Evolutionary conservation across 2,329 filamentous ascomycete genomes (phyloP).

Genomic region (Canariomyces notabilis): DNA sequence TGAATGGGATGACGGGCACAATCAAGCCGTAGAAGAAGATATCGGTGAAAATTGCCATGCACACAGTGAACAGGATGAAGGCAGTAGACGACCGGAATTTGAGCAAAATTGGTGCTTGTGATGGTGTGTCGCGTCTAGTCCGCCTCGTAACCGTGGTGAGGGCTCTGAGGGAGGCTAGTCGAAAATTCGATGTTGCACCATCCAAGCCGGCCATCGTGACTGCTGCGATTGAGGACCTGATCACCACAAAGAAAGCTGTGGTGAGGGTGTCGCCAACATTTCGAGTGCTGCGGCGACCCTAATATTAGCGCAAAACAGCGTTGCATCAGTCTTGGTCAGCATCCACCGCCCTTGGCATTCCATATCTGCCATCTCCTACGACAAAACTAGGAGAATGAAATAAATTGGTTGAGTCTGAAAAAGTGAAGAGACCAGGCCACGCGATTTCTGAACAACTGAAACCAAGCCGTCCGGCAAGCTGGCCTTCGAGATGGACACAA

Average conservation of each 20-base stretch:
- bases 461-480: too few relatives aligned
- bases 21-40: constrained; percentile 61
- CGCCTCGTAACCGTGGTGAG: background rate
- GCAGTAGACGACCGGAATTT: constrained; percentile 36
- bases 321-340: too few relatives aligned
- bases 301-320: too few relatives aligned
- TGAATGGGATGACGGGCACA: constrained; percentile 68
- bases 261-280: background rate
- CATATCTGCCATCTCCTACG: too few relatives aligned
- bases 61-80: constrained; percentile 34
- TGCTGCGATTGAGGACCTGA: background rate
- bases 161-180: background rate
- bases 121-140: background rate
- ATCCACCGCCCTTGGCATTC: too few relatives aligned
- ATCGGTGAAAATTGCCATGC: constrained; percentile 40
- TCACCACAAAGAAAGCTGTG: background rate
- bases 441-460: too few relatives aligned
- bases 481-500: too few relatives aligned
- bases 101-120: constrained; percentile 31
- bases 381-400: too few relatives aligned
- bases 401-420: too few relatives aligned
- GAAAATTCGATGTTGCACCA: background rate
- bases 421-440: too few relatives aligned
- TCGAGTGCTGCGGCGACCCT: background rate
- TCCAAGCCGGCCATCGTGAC: background rate